Evolutionary conservation across 352 stramenopile species (phyloP), one percentile per base, ranked within the genome.

Genomic region (Globisporangium solare): DNA sequence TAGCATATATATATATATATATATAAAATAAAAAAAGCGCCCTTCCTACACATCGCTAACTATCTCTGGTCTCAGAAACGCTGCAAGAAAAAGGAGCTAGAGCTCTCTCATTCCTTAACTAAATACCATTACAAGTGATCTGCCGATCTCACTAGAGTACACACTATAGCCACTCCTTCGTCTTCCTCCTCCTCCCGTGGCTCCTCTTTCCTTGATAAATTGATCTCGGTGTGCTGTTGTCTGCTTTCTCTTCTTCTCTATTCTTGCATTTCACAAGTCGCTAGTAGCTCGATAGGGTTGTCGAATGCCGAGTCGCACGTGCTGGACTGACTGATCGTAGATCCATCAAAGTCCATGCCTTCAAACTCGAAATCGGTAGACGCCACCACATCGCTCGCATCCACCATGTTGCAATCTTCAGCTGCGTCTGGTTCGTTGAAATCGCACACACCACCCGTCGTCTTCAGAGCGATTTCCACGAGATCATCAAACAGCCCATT

Each of bases 401-500:
- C 66, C n/a, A 79, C 68, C 64, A 84, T 71, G 45, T 68, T 61
- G n/a, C 56, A 67, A 45, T 85, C 72, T 43, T 79, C 73, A n/a
- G 71, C 27, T 46, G 74, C 65, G 51, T 75, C 60, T 20, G 67
- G 70, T 43, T 73, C 64, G 37, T 80, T 71, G 3, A 86, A 49
- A 1, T 70, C 64, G 47, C 60, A 56, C 0, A 54, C 45, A 2
- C 60, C 67, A 55, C 75, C 63, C n/a, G 62, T 70, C 56, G 77
- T 90, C 54, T 67, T 71, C 0, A 73, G 74, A 14, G 92, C 78
- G 5, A 56, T 74, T 51, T 94, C 84, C 12, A 88, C 76, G 37
- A 94, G 71, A 39, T 91, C 74, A 57, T 94, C 80, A 59, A 93
- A 93, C 3, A 94, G 54, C 0, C 78, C 72, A 51, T 72, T 71